phyloP scores from a whole-genome alignment of 192 early-diverging fungal genomes.

The Coemansia sp. region DNA sequence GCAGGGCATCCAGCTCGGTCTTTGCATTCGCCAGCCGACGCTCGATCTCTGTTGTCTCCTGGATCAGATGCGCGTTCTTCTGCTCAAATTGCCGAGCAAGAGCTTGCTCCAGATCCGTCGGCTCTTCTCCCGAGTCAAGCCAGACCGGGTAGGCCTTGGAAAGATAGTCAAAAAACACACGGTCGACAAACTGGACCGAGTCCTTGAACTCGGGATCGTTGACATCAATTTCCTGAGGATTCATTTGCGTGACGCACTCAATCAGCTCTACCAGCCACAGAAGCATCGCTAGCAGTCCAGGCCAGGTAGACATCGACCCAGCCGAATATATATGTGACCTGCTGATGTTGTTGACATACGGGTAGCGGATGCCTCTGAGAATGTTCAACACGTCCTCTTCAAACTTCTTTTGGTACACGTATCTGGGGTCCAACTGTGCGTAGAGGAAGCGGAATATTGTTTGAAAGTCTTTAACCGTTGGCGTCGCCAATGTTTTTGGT shows the following conservation, averaged over 20 bases:
- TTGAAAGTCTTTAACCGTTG: constrained; percentile 72
- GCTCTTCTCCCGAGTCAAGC: constrained; percentile 67
- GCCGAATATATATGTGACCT: constrained; percentile 70
- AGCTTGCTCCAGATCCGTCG: constrained; percentile 57
- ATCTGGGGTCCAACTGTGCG: constrained; percentile 65
- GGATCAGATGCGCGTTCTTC: constrained; percentile 59
- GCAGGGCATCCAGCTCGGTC: constrained; percentile 34
- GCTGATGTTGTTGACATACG: constrained; percentile 58
- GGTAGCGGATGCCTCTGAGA: constrained; percentile 59
- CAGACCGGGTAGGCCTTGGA: constrained; percentile 63
- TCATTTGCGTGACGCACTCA: constrained; percentile 61
- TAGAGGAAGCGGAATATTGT: constrained; percentile 76
- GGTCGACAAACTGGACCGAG: constrained; percentile 60
- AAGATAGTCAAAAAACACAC: constrained; percentile 73
- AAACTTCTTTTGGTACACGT: constrained; percentile 63
- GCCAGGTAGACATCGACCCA: constrained; percentile 69
- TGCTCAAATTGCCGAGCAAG: constrained; percentile 65
- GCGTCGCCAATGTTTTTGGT: constrained; percentile 60
- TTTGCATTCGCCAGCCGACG: constrained; percentile 58
- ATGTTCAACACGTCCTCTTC: constrained; percentile 69
- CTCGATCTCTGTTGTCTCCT: constrained; percentile 57
- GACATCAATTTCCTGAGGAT: constrained; percentile 27
- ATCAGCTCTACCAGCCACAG: constrained; percentile 75
- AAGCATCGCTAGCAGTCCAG: constrained; percentile 65
- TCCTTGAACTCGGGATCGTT: constrained; percentile 43